phyloP scores from a whole-genome alignment of 2,329 filamentous ascomycete species.

The Cercospora sojina region DNA sequence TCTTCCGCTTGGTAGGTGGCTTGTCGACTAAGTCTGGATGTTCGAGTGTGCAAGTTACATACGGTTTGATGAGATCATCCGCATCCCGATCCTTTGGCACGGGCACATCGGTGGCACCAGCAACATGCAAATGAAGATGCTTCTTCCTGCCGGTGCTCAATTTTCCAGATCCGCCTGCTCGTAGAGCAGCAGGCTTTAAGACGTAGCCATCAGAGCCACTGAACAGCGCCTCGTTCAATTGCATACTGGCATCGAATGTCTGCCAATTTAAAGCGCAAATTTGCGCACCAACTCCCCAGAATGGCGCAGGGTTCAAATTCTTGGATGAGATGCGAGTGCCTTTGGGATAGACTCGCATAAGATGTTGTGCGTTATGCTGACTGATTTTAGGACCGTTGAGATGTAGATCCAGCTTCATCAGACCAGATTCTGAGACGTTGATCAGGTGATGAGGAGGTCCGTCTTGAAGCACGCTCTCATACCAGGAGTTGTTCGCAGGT shows the following conservation, averaged over 20 bases:
- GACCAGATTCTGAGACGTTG: slow-evolving; percentile 65
- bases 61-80: slow-evolving; percentile 58
- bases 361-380: slow-evolving; percentile 61
- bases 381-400: slow-evolving; percentile 50
- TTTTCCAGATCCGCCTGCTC: slow-evolving; percentile 55
- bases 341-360: slow-evolving; percentile 71
- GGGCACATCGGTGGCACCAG: slow-evolving; percentile 62
- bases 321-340: slow-evolving; percentile 66
- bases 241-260: slow-evolving; percentile 63
- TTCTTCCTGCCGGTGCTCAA: slow-evolving; percentile 51
- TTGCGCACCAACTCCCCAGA: slow-evolving; percentile 67
- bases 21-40: slow-evolving; percentile 55
- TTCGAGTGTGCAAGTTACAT: slow-evolving; percentile 64
- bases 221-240: slow-evolving; percentile 68
- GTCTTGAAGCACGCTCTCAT: slow-evolving; percentile 49
- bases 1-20: slow-evolving; percentile 61
- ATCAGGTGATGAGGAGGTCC: slow-evolving; percentile 64
- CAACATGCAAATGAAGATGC: slow-evolving; percentile 59
- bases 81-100: slow-evolving; percentile 52
- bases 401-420: slow-evolving; percentile 53
- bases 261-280: slow-evolving; percentile 71
- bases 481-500: slow-evolving; percentile 66
- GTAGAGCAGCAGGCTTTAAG: slow-evolving; percentile 62
- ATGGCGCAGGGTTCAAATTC: slow-evolving; percentile 62
- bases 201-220: slow-evolving; percentile 64